Evolutionary conservation across 2,329 filamentous ascomycete species (phyloP).

Genomic region (Pestalotiopsis sp.): DNA sequence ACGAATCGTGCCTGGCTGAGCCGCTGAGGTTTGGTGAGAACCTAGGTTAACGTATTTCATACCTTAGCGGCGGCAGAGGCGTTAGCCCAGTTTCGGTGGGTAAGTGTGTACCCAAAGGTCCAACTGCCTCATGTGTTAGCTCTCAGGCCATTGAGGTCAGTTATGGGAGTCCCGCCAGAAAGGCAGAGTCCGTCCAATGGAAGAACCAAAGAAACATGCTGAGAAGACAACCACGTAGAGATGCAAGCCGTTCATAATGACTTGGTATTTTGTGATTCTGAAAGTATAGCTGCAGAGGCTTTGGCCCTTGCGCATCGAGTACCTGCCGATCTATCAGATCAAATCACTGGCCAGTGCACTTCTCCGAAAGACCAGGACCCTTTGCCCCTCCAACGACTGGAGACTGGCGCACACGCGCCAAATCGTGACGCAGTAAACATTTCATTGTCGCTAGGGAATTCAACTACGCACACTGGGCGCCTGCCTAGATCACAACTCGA

Average conservation of each 20-base stretch:
- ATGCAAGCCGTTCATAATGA: neutral
- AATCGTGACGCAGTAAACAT: constrained; percentile 6
- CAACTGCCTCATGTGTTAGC: neutral
- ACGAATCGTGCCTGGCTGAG: neutral
- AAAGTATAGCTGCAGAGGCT: neutral
- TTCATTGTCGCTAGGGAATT: neutral
- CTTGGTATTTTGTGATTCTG: neutral
- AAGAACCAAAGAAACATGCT: no score
- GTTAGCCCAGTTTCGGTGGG: neutral
- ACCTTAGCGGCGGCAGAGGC: neutral
- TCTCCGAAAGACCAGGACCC: neutral
- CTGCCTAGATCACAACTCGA: neutral
- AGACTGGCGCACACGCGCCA: neutral
- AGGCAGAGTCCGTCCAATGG: no score
- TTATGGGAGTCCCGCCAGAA: neutral
- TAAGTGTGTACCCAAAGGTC: neutral
- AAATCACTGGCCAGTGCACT: neutral
- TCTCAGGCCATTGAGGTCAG: neutral
- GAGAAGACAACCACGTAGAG: no score
- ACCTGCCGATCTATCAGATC: neutral
- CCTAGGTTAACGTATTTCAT: neutral
- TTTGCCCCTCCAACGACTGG: constrained; percentile 5
- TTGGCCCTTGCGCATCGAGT: neutral
- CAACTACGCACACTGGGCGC: neutral
- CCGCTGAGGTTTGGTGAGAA: neutral